A percentile compares a stretch with the other conserved stretches of the same genome.
phyloP scores from a whole-genome alignment of 768 basidiomycete species.

The Ramaria rubella region DNA sequence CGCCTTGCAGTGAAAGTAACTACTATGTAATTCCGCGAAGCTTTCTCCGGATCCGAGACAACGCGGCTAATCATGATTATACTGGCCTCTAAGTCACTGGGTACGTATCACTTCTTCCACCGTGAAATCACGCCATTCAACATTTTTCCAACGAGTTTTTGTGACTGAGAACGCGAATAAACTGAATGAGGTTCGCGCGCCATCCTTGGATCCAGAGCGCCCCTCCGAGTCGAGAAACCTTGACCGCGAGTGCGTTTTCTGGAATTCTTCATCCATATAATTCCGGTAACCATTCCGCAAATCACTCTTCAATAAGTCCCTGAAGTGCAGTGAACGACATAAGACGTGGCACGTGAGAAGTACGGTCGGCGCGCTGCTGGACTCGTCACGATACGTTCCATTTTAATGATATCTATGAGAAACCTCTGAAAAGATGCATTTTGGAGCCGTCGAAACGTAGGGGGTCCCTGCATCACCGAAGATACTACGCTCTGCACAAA shows the following conservation, averaged over 20 bases:
- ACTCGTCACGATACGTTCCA: conserved; percentile 46
- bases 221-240: conserved; percentile 69
- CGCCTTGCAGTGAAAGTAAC: too few relatives aligned
- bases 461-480: conserved; percentile 67
- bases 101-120: background rate
- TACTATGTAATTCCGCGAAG: too few relatives aligned
- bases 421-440: background rate
- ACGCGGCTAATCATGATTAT: background rate
- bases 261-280: background rate
- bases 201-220: conserved; percentile 66
- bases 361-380: conserved; percentile 81
- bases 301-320: conserved; percentile 54
- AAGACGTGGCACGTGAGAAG: conserved; percentile 85
- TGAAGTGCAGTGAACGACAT: conserved; percentile 91
- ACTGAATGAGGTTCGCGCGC: conserved; percentile 74
- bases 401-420: background rate
- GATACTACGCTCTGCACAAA: conserved; percentile 92
- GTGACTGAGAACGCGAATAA: conserved; percentile 95
- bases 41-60: too few relatives aligned
- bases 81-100: background rate
- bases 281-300: background rate
- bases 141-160: conserved; percentile 53
- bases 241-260: conserved; percentile 52
- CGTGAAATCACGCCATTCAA: background rate
- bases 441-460: conserved; percentile 34